Base-by-base conservation (phyloP, 163 green algal species). In the Chloromonas sp. region DNA sequence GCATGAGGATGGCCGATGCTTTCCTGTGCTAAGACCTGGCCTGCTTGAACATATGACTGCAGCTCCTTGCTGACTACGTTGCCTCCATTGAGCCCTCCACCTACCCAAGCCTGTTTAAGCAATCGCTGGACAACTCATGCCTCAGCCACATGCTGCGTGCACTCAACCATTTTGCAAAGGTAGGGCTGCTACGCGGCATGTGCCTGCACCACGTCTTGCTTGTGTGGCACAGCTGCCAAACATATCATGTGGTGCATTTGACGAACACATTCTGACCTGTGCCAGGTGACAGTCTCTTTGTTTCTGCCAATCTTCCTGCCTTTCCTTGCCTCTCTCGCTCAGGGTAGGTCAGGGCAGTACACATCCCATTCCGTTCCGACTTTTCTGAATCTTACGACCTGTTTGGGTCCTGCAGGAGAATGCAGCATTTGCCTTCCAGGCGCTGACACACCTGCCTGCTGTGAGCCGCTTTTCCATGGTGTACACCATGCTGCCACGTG, bases 91-190 rank as follows among this genome's bases (percentile, higher is more conserved):
- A 87, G 58, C 85, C 85, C 1, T 71, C 79, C 5, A 59, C 13
- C 70, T 87, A 87, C 80, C 71, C 70, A 2, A 60, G 2, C 5
- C 13, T 87, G 15, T 87, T 87, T 71, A 87, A 87, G 71, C 36
- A 84, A 14, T 71, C 71, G 15, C 58, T 87, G 70, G 71, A 82
- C 61, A 76, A 79, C 58, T 1, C 60, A 58, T 62, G n/a, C 79
- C 70, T 87, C 13, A 36, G 58, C 14, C 62, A 80, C 66, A 61
- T 87, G 62, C 13, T 84, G 15, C 79, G 71, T 1, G 84, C 62
- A 3, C 80, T 87, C 5, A 5, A 74, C 1, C 0, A 58, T 13
- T 60, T 71, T 58, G 70, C 14, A 2, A 79, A 84, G 81, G 79
- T 83, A 61, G 2, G 78, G 66, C 66, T 8, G 8, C 11, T 8